Base-by-base conservation (phyloP, 805 yeast genomes). In the Yamadazyma phyllophila region DNA sequence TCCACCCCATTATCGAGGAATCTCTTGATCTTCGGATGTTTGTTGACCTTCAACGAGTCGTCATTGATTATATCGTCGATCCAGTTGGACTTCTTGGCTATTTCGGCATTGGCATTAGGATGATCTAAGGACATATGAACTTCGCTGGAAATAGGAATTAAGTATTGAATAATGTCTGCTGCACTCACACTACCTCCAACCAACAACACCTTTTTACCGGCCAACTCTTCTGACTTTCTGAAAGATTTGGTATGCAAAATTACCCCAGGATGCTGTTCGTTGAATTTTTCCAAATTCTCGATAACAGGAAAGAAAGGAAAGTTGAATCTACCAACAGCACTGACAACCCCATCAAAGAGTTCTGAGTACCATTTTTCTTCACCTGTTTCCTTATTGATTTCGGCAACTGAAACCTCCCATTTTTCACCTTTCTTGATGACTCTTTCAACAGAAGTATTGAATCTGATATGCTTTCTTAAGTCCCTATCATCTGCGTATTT, bases 281-380 rank as follows among this genome's bases (percentile, higher is more conserved):
- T 58, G 76, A 77, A 81, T 44, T 71, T 73, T 10, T 62, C 60
- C 17, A 85, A 56, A 1, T 89, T 89, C 2, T 63, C 60, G 35
- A 75, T 70, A n/a, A 69, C 62, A 1, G 92, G 91, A 37, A 78
- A 61, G 53, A 57, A 71, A 0, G 92, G 91, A 29, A 74, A 65
- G 39, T 81, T 77, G 59, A 76, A 82, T 47, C 80, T 78, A 1
- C 92, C 92, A 7, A 76, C 65, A 8, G 88, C 84, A 8, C 83
- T 60, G 2, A 79, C 77, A 6, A 85, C 77, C 8, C 81, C 85
- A 57, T 85, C 90, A 50, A 71, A 79, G 29, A 55, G 57, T 38
- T 76, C 76, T 13, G 51, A 57, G 48, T 75, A 74, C 40, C 40
- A 37, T 78, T 78, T 74, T 6, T 30, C 43, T 7, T 36, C 46